phyloP scores from a whole-genome alignment of 1,284 basidiomycete species.

The Thecaphora thlaspeos region DNA sequence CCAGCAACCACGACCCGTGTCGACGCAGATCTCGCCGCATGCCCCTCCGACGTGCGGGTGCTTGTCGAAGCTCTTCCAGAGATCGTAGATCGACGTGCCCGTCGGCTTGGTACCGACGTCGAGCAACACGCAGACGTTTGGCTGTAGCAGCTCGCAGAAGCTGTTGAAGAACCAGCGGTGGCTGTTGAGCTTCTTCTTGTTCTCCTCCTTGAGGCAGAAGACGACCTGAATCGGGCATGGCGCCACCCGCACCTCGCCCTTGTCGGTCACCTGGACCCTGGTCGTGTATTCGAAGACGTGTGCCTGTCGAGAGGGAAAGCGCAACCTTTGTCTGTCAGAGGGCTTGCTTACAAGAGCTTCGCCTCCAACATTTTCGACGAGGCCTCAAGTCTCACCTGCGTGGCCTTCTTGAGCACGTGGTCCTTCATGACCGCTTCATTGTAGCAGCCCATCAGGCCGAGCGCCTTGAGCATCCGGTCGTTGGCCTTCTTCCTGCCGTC shows the following conservation, averaged over 20 bases:
- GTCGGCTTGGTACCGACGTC: constrained; percentile 91
- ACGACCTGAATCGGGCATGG: constrained; percentile 59
- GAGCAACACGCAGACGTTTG: constrained; percentile 88
- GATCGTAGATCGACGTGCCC: constrained; percentile 71
- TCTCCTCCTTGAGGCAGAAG: constrained; percentile 56
- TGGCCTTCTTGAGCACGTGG: constrained; percentile 77
- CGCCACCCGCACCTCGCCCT: constrained; percentile 62
- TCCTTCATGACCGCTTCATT: constrained; percentile 80
- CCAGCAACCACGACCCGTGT: constrained; percentile 72
- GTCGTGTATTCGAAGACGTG: constrained; percentile 96
- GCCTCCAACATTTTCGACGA: no score
- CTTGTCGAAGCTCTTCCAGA: constrained; percentile 96
- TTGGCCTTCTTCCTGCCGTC: constrained; percentile 91
- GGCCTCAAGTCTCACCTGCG: no score
- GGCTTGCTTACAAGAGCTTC: no score
- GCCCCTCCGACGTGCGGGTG: constrained; percentile 93
- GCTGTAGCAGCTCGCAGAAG: constrained; percentile 59
- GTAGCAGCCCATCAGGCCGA: constrained; percentile 63
- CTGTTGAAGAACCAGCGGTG: constrained; percentile 58
- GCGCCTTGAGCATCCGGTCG: constrained; percentile 87
- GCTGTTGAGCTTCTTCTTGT: constrained; percentile 54
- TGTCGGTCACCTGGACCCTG: constrained; percentile 86
- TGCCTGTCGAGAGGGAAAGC: no score
- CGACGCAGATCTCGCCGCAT: constrained; percentile 88
- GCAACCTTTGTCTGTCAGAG: no score